Evolutionary conservation across 1,284 basidiomycete genomes (phyloP).

Genomic region (Ceratobasidium sp.): DNA sequence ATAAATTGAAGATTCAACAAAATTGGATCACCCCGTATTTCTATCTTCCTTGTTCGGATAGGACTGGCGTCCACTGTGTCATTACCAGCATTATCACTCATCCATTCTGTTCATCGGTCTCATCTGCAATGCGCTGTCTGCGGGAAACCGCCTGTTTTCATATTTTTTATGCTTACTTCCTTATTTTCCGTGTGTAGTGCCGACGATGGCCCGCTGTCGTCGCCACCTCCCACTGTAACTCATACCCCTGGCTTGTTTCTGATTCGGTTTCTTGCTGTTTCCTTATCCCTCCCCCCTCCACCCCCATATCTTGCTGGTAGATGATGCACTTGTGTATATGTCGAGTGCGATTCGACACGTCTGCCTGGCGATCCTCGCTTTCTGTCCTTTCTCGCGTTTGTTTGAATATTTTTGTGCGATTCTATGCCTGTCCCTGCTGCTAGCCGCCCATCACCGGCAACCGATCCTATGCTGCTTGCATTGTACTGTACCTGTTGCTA

Average conservation of each 20-base stretch:
- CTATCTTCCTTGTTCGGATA: constrained; percentile 36
- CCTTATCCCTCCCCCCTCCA: constrained; percentile 12
- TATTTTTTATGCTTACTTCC: constrained; percentile 45
- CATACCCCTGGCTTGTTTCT: constrained; percentile 36
- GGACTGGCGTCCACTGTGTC: constrained; percentile 46
- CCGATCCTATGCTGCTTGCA: constrained; percentile 27
- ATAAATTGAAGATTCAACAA: constrained; percentile 34
- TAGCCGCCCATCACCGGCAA: constrained; percentile 2
- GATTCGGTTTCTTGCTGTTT: constrained; percentile 15
- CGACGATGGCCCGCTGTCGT: constrained; percentile 25
- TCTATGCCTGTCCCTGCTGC: constrained; percentile 12
- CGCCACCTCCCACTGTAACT: constrained; percentile 32
- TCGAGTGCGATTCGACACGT: constrained; percentile 22
- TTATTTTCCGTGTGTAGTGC: constrained; percentile 41
- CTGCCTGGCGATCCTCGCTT: constrained; percentile 2
- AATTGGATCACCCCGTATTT: constrained; percentile 15
- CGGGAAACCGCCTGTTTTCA: constrained; percentile 45
- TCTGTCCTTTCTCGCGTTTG: constrained; percentile 17
- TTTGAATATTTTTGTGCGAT: constrained; percentile 33
- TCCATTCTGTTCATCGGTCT: constrained; percentile 37
- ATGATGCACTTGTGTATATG: constrained; percentile 36
- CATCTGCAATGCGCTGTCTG: constrained; percentile 41
- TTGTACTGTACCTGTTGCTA: constrained; percentile 39
- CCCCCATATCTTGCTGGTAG: not conserved
- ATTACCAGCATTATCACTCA: constrained; percentile 45